Evolutionary conservation across 2,329 filamentous ascomycete genomes (phyloP), one percentile per base, ranked within the genome.

Genomic region (Xylaria sp.): DNA sequence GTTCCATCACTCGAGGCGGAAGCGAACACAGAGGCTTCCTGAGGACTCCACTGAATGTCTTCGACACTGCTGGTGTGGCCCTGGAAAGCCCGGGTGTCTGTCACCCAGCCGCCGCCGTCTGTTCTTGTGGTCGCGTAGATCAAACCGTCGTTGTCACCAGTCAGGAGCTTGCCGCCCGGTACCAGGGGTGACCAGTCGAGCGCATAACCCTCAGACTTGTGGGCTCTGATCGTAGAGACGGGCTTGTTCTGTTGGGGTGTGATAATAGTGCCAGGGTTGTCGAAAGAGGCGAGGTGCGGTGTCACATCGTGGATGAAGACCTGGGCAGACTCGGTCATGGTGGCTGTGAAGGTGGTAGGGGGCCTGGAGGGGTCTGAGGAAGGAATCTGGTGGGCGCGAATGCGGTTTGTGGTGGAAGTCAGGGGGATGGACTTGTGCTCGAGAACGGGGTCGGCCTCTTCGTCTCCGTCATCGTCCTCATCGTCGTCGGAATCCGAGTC

Each of bases 41-140:
- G 90, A 0, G 94, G 94, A 55, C 91, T 96, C 94, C 94, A 99
- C 75, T 97, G 93, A 30, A 99, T 80, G 72, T 99, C 94, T 78
- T 99, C 94, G 13, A 99, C 86, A 55, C 90, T 93, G 71, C 87
- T 85, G 7, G 82, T 83, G 78, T 99, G 94, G 54, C 92, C 93
- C 19, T 84, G 84, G 76, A 95, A 96, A 0, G 93, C 80, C 49
- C 89, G 84, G 10, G 84, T 90, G 73, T 97, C 92, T 4, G 92
- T 96, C 16, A 90, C 88, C 82, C 92, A 97, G 63, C 90, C 89
- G 55, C 92, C 94, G 60, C 90, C 91, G 71, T 94, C 90, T 54
- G 88, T 92, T 59, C 91, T 83, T 6, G 91, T 92, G 1, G 93
- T 97, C 61, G 87, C 81, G 75, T 92, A 97, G 72, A 99, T 97